Percentiles rank a stretch among this genome's conserved stretches.
Evolutionary conservation across 495 filamentous ascomycete genomes (phyloP).

Genomic region (Hypoxylon subgilvum): DNA sequence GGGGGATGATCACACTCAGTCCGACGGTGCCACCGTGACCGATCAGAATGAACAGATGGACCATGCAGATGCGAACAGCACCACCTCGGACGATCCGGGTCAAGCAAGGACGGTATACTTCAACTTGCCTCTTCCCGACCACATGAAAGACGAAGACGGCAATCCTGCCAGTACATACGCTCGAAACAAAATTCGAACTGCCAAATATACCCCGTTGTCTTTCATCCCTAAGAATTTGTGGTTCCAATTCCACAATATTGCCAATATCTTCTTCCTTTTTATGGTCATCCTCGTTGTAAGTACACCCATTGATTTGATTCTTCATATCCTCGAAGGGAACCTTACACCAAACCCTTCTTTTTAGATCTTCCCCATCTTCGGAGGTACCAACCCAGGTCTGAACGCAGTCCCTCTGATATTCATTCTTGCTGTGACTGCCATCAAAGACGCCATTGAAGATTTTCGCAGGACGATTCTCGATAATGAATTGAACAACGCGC

Average conservation of each 20-base stretch:
- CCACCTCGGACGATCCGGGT: slow-evolving; percentile 32
- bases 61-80: slow-evolving; percentile 31
- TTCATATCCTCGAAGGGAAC: not conserved
- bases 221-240: slow-evolving; percentile 98
- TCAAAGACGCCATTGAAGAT: slow-evolving; percentile 99
- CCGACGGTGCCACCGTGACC: slow-evolving; percentile 46
- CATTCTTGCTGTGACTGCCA: slow-evolving; percentile 86
- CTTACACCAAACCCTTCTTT: slow-evolving; percentile 18
- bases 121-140: slow-evolving; percentile 79
- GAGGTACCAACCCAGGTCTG: slow-evolving; percentile 85
- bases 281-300: slow-evolving; percentile 91
- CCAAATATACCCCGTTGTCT: slow-evolving; percentile 93
- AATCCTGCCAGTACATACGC: slow-evolving; percentile 71
- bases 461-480: slow-evolving; percentile 91
- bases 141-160: slow-evolving; percentile 84
- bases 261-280: slow-evolving; percentile 98
- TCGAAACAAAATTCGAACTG: slow-evolving; percentile 95
- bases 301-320: slow-evolving; percentile 31
- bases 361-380: slow-evolving; percentile 96
- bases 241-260: slow-evolving; percentile 98
- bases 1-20: slow-evolving; percentile 49
- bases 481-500: slow-evolving; percentile 94
- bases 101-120: slow-evolving; percentile 70
- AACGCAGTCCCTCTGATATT: slow-evolving; percentile 92
- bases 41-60: slow-evolving; percentile 34